Evolutionary conservation across 129 eudicot genomes (phyloP), one percentile per base, ranked within the genome.

Genomic region (Cynara cardunculus): DNA sequence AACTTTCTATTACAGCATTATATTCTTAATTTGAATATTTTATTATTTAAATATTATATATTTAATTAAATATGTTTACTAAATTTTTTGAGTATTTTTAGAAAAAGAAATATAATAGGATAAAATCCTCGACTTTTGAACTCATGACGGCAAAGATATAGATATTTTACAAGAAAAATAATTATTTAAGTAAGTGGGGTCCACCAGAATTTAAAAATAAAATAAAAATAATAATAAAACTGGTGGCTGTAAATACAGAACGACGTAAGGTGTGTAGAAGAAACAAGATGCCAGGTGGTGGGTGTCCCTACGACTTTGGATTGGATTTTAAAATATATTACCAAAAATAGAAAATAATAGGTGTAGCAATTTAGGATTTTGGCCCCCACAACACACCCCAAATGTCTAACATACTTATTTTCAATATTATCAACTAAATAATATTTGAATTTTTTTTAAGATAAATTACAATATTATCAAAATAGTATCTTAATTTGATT

Each of bases 231-330:
- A 61, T 7, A 11, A 65, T 16, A 1, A 75, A 74, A 81, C 37
- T 74, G 69, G 80, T 81, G 85, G 85, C 14, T 44, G 62, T 81
- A 16, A 81, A 13, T 56, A 26, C 41, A 74, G 30, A 39, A 73
- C 41, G 69, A 46, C 1, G 69, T 73, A 75, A 74, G 65, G 66
- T 81, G 80, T 74, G 68, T 74, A 74, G 80, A 74, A 81, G 75
- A 61, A 31, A 81, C 80, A 13, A 74, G 34, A 69, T 69, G 80
- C 25, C n/a, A n/a, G n/a, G n/a, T n/a, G n/a, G n/a, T 14, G 12
- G 22, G 71, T 80, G 83, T 24, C 65, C 65, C 65, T 56, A 56
- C 22, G 22, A 49, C 59, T 19, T 34, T 44, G 75, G 67, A 81
- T 65, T 41, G 69, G 68, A 39, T 41, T 69, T 39, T n/a, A n/a